Evolutionary conservation across 2,329 filamentous ascomycete species (phyloP).

Genomic region (Trichophyton schoenleinii): DNA sequence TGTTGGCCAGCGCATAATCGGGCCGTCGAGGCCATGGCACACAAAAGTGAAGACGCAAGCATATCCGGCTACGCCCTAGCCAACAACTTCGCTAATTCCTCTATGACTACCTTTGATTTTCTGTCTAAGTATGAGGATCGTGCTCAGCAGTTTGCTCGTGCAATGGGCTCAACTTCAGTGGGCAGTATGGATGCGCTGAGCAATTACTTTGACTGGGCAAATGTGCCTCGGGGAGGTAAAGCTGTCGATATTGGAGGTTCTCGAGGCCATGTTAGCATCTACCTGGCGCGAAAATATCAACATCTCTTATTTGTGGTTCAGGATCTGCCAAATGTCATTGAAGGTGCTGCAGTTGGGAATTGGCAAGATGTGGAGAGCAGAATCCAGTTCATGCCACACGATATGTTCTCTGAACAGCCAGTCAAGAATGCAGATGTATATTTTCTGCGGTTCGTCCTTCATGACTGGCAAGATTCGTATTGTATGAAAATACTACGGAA

Average conservation of each 20-base stretch:
- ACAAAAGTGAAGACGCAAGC: no score
- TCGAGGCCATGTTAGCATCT: neutral
- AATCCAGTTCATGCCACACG: constrained; percentile 37
- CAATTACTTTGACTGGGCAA: neutral
- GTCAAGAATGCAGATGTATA: no score
- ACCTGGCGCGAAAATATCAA: neutral
- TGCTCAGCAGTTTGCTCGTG: no score
- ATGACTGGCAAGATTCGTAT: no score
- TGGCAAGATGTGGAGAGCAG: neutral
- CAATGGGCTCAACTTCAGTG: no score
- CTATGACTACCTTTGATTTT: no score
- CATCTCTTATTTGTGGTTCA: neutral
- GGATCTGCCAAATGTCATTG: neutral
- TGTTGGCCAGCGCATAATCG: neutral
- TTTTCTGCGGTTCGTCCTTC: constrained; percentile 13
- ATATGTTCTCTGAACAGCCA: neutral
- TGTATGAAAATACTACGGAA: no score
- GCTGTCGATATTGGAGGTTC: neutral
- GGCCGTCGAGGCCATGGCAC: no score
- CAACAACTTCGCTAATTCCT: no score
- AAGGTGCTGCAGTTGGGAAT: neutral
- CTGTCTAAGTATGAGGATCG: no score
- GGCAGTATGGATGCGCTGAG: neutral
- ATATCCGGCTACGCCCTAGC: no score
- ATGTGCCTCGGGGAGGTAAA: neutral